Evolutionary conservation across 805 yeast genomes (phyloP), one percentile per base, ranked within the genome.

Genomic region (Debaryomyces tyrocola): DNA sequence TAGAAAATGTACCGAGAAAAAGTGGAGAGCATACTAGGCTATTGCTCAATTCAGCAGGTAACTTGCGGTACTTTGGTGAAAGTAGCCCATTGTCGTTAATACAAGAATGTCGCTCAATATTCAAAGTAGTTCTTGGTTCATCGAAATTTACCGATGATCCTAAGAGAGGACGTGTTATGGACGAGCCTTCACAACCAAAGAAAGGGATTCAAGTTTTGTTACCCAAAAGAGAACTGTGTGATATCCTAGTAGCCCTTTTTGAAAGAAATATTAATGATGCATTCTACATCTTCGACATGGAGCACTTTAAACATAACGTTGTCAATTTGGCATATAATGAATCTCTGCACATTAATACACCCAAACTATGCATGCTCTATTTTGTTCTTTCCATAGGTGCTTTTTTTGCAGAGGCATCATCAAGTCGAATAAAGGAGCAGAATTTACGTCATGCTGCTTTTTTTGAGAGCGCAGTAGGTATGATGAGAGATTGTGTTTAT

Each of bases 351-450:
- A 9, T 58, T 63, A 0, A 49, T 66, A 0, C 54, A 55, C 5
- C 56, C 34, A 52, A 63, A 40, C 49, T 66, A 8, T 67, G 75
- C 37, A 45, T 75, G 17, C 46, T 74, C 6, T 69, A 72, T 41
- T 53, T 76, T 37, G 63, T 73, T 0, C 53, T 74, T 37, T 75
- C 78, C 0, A 54, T 74, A 12, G 78, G 78, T 0, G 59, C 77
- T 1, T 53, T 70, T 3, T 76, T 60, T 48, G 71, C 74, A 7
- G 57, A 57, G 21, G 53, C 59, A 31, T 64, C 67, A 38, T 48
- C 57, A 49, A 48, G 4, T 55, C 62, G 17, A 52, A 56, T 9
- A 60, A 59, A 8, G 70, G 76, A 4, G 27, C 27, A 24, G 7
- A 24, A 7, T 24, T 6, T 24, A 9, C 27, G 27, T 7, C 27